Evolutionary conservation across 2,329 filamentous ascomycete species (phyloP).

Genomic region (Xylaria polymorpha): DNA sequence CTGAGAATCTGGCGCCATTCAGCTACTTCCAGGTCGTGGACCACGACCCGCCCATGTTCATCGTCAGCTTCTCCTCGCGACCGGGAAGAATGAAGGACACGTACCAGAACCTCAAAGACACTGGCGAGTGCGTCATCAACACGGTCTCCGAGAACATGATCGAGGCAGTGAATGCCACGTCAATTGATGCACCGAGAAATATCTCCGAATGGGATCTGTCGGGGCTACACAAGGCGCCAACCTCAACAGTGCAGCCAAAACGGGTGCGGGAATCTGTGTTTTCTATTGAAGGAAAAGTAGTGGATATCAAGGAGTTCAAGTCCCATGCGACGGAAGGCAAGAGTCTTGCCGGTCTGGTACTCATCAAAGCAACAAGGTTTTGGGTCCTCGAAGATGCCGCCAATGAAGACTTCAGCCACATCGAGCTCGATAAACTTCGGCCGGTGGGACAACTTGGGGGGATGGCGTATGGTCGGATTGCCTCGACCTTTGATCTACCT

Average conservation of each 20-base stretch:
- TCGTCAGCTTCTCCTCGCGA: slow-evolving; percentile 14
- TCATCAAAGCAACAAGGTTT: slow-evolving; percentile 14
- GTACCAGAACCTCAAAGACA: slow-evolving; percentile 16
- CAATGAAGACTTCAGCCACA: slow-evolving; percentile 10
- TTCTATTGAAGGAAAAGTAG: slow-evolving; percentile 12
- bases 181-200: slow-evolving; percentile 2
- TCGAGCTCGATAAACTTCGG: slow-evolving; percentile 14
- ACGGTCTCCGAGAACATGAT: slow-evolving; percentile 17
- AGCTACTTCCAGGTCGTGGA: slow-evolving; percentile 26
- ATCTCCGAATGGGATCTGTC: slow-evolving; percentile 16
- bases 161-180: slow-evolving; percentile 12
- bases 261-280: slow-evolving; percentile 16
- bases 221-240: slow-evolving; percentile 7
- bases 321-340: slow-evolving; percentile 13
- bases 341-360: slow-evolving; percentile 8
- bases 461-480: slow-evolving; percentile 13
- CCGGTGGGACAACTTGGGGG: slow-evolving; percentile 14
- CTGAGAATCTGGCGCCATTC: slow-evolving; percentile 27
- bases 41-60: slow-evolving; percentile 15
- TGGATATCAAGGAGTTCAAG: slow-evolving; percentile 15
- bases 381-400: slow-evolving; percentile 13
- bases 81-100: slow-evolving; percentile 17
- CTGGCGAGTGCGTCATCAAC: slow-evolving; percentile 15
- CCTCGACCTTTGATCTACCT: slow-evolving; percentile 1
- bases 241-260: slow-evolving; percentile 16